Evolutionary conservation across 2,329 filamentous ascomycete species (phyloP).

Genomic region (Neonectria neomacrospora): DNA sequence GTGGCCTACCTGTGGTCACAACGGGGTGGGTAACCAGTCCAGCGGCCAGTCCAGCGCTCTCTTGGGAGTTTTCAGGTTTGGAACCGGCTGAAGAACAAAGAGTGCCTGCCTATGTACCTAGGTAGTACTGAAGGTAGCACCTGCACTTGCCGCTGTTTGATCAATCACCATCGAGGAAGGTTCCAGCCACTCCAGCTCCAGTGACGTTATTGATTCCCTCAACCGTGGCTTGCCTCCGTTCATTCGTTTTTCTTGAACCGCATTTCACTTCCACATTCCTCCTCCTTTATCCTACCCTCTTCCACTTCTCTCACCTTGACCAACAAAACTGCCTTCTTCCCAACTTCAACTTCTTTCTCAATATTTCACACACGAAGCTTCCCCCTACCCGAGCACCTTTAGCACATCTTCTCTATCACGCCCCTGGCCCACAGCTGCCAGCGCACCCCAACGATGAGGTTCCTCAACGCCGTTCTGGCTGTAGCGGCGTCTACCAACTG

Average conservation of each 20-base stretch:
- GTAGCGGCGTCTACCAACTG: slow-evolving; percentile 77
- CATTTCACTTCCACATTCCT: neutral
- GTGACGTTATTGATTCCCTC: slow-evolving; percentile 29
- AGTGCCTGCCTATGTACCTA: neutral
- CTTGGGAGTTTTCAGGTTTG: neutral
- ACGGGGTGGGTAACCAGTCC: neutral
- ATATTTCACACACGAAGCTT: slow-evolving; percentile 9
- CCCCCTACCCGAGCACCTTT: slow-evolving; percentile 1
- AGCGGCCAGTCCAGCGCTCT: neutral
- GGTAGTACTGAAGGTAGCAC: neutral
- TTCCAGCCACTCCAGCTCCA: slow-evolving; percentile 10
- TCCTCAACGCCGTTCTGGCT: slow-evolving; percentile 76
- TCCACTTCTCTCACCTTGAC: neutral
- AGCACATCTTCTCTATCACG: slow-evolving; percentile 10
- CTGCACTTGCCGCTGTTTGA: neutral
- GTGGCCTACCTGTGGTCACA: neutral
- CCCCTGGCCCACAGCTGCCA: slow-evolving; percentile 4
- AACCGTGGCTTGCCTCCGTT: slow-evolving; percentile 10
- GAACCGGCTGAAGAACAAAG: neutral
- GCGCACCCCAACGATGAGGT: slow-evolving; percentile 72
- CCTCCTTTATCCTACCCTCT: neutral
- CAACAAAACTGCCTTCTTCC: neutral
- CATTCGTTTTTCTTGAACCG: neutral
- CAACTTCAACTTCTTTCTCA: neutral
- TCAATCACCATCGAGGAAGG: slow-evolving; percentile 1